phyloP scores from a whole-genome alignment of 1,139 yeast species.

The Taphrina deformans region DNA sequence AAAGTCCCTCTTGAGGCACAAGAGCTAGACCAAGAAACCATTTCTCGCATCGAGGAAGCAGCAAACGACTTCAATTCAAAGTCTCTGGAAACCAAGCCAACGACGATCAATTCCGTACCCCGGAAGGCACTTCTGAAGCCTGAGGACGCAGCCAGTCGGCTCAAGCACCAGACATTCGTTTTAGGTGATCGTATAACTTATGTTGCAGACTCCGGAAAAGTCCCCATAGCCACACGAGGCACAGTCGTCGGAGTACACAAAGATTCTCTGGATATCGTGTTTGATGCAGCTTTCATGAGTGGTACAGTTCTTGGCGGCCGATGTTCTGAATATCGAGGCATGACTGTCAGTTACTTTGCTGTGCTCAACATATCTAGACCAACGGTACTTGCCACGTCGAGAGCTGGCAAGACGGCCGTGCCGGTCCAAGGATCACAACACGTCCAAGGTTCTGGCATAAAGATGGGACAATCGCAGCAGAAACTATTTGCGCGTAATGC shows the following conservation, averaged over 20 bases:
- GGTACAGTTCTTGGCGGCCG: conserved; percentile 82
- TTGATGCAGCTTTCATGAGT: conserved; percentile 78
- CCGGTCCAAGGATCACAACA: neutral
- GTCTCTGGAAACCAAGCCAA: conserved; percentile 52
- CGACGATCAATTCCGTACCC: conserved; percentile 79
- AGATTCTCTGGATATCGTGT: conserved; percentile 63
- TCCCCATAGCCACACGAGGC: conserved; percentile 83
- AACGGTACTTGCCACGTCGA: conserved; percentile 33
- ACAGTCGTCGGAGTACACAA: conserved; percentile 79
- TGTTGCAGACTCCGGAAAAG: conserved; percentile 84
- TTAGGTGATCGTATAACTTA: conserved; percentile 90
- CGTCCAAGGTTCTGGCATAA: neutral
- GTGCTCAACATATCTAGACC: conserved; percentile 72
- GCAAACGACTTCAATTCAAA: conserved; percentile 53
- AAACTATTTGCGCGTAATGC: conserved; percentile 18
- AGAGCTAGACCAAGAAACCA: conserved; percentile 66
- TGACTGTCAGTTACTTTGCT: conserved; percentile 76
- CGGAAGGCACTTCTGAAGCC: conserved; percentile 81
- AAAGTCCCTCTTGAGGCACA: conserved; percentile 78
- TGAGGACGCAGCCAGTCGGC: conserved; percentile 64
- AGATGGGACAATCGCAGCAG: neutral
- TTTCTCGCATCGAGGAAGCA: conserved; percentile 65
- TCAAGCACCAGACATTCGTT: conserved; percentile 72
- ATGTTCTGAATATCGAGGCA: conserved; percentile 74
- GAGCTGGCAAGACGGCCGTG: conserved; percentile 23